These are phyloP conservation scores for Wakefieldia striispora DNA, from an alignment of 768 basidiomycete species.

Conservation along the genomic window DNA sequence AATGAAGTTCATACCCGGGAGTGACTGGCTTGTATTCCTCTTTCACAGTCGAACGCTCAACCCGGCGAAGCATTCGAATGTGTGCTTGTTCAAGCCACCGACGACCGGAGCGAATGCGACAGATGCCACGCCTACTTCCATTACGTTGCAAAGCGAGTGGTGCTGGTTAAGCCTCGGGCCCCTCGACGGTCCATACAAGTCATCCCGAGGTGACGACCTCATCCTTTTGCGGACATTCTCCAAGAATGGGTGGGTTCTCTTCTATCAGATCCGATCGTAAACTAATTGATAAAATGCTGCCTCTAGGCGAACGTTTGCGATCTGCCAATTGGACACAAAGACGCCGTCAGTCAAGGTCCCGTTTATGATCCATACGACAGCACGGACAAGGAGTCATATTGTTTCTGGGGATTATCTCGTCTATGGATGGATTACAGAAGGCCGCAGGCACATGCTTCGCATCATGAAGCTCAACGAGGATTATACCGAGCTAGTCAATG, in stretches of 20 bases:
- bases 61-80: conserved; percentile 28
- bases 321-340: conserved; percentile 27
- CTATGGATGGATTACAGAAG: conserved; percentile 31
- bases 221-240: conserved; percentile 26
- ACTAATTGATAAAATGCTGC: neutral
- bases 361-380: conserved; percentile 23
- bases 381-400: conserved; percentile 25
- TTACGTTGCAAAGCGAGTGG: conserved; percentile 29
- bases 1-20: conserved; percentile 29
- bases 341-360: conserved; percentile 25
- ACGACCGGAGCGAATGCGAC: neutral
- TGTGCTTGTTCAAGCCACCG: conserved; percentile 27
- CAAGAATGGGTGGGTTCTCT: conserved; percentile 23
- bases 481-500: conserved; percentile 20
- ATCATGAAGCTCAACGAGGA: conserved; percentile 30
- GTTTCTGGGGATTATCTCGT: conserved; percentile 24
- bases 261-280: neutral
- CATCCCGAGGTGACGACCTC: conserved; percentile 30
- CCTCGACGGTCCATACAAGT: conserved; percentile 29
- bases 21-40: conserved; percentile 30
- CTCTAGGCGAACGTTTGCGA: conserved; percentile 23
- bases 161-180: conserved; percentile 26
- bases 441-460: conserved; percentile 28
- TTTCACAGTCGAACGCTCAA: conserved; percentile 31
- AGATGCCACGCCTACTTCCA: conserved; percentile 9